Percentiles rank a stretch among this genome's conserved stretches.
Evolutionary conservation across 148 eudicot species (phyloP).

Genomic region (Rhododendron vialii): DNA sequence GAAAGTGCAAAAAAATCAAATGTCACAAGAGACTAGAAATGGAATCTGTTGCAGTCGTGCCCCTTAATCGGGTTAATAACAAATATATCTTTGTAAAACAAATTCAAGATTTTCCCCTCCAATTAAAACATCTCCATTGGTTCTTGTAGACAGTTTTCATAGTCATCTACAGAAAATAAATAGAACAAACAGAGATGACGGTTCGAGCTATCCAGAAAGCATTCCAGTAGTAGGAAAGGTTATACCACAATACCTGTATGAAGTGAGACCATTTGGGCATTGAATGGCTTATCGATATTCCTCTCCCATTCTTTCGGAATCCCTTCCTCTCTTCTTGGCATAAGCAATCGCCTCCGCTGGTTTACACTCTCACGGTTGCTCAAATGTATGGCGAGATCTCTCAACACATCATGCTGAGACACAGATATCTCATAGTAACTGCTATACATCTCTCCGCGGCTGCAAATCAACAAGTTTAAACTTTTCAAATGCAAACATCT

Average conservation of each 20-base stretch:
- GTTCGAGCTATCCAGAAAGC: background rate
- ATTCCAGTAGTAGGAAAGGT: background rate
- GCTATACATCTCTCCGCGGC: slow-evolving; percentile 69
- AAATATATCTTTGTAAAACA: background rate
- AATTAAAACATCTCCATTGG: background rate
- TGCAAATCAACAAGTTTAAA: slow-evolving; percentile 23
- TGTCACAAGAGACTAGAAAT: background rate
- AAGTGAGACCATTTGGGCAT: slow-evolving; percentile 64
- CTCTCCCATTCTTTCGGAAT: slow-evolving; percentile 85
- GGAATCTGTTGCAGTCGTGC: background rate
- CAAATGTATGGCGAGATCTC: slow-evolving; percentile 77
- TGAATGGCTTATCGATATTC: slow-evolving; percentile 53
- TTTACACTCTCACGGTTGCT: slow-evolving; percentile 45
- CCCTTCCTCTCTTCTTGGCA: slow-evolving; percentile 66
- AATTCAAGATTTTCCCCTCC: background rate
- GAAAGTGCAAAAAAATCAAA: background rate
- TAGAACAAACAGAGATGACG: background rate
- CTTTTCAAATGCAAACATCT: background rate
- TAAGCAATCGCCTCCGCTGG: slow-evolving; percentile 52
- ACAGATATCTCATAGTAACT: slow-evolving; percentile 71
- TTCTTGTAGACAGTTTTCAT: background rate
- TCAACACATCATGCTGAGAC: slow-evolving; percentile 76
- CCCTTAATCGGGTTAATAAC: background rate
- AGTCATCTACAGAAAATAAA: background rate
- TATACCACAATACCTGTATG: slow-evolving; percentile 51